Evolutionary conservation across 1,284 basidiomycete species (phyloP), one percentile per base, ranked within the genome.

Genomic region (Agroathelia rolfsii): DNA sequence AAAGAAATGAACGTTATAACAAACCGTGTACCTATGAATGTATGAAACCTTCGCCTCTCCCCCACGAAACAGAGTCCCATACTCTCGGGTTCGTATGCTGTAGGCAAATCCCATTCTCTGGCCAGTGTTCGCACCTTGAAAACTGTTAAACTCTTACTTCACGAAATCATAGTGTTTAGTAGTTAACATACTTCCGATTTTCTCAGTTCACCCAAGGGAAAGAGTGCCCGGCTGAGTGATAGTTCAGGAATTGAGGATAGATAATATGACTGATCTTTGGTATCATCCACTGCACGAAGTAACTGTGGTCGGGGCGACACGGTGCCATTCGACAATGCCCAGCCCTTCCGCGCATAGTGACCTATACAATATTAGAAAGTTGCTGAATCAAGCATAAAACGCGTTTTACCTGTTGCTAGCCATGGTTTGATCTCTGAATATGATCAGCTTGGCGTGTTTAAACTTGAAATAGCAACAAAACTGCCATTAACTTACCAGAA

Each of bases 1-100:
- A 25, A 8, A 11, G 28, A 19, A 15, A 32, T 24, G 24, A 32
- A 15, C 37, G 32, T 6, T 14, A 26, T 6, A 1, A 19, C 3
- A 11, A 11, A 48, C 53, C 30, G 31, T 58, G 35, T 39, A 88
- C 89, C 70, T 29, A 94, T 55, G 49, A 92, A 94, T 10, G 72
- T 59, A 26, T 68, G 66, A 48, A 94, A 94, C 33, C 63, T 69
- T 11, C 69, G 65, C 46, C 79, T 74, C 55, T 92, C 73, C 9
- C 93, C 94, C 6, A 97, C 80, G 45, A 97, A 97, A 51, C 94
- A 97, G n/a, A 97, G 71, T 0, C 94, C 94, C 82, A 96, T 94
- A 53, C 86, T 92, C 52, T 98, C 94, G 14, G 66, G 67, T 34
- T 88, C 68, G 2, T 72, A 62, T 1, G 89, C 87, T 0, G 85